A percentile compares a stretch with the other conserved stretches of the same genome.
Conservation (phyloP, 2,329 filamentous ascomycete species). For the Harringtonia aguacate region DNA sequence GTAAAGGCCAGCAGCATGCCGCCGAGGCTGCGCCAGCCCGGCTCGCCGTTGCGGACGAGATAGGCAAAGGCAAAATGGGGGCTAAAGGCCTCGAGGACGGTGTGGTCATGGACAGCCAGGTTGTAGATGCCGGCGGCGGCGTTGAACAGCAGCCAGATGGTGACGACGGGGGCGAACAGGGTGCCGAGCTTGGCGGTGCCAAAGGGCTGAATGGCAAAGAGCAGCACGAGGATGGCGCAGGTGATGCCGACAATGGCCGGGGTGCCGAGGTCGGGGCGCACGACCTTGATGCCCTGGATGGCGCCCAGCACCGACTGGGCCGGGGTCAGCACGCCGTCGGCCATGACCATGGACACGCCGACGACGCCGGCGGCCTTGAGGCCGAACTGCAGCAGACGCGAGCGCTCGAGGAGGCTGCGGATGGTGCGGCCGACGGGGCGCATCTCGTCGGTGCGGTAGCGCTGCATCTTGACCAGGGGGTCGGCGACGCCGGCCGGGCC, state of each 20-base stretch:
- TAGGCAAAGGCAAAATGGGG: conserved; percentile 51
- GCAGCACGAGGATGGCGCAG: conserved; percentile 51
- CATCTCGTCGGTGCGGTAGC: conserved; percentile 46
- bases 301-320: conserved; percentile 62
- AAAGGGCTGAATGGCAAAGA: conserved; percentile 56
- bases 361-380: conserved; percentile 54
- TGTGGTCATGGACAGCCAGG: conserved; percentile 37
- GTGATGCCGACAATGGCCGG: conserved; percentile 51
- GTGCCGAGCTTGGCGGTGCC: conserved; percentile 50
- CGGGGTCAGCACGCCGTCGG: conserved; percentile 52
- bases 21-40: conserved; percentile 56
- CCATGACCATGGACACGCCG: conserved; percentile 57
- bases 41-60: conserved; percentile 44
- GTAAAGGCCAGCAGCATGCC: conserved; percentile 67
- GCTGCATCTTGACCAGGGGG: conserved; percentile 48
- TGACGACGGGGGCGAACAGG: conserved; percentile 53
- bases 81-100: conserved; percentile 45
- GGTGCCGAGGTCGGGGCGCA: conserved; percentile 42
- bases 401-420: conserved; percentile 47
- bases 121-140: conserved; percentile 54
- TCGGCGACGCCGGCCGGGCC: conserved; percentile 46
- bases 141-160: conserved; percentile 58
- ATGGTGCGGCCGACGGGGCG: conserved; percentile 38
- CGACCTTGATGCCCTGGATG: conserved; percentile 52
- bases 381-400: conserved; percentile 34